These are phyloP conservation scores for Jacaranda copaia DNA, from an alignment of 257 asterid species.

Conservation along the genomic window DNA sequence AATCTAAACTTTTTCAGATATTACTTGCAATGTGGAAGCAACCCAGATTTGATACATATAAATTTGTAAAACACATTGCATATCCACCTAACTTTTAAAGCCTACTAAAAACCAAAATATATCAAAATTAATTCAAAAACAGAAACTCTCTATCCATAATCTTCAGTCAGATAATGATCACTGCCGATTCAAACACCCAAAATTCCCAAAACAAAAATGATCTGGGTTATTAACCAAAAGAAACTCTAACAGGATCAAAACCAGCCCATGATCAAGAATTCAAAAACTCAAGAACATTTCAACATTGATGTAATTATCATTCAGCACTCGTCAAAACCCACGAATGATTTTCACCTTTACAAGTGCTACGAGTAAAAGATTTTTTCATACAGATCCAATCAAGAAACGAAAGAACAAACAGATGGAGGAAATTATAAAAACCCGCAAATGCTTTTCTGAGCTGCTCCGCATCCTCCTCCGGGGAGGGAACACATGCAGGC, in stretches of 20 bases:
- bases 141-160: not conserved
- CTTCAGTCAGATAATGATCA: constrained; percentile 3
- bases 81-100: not conserved
- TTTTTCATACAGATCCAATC: constrained; percentile 25
- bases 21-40: not conserved
- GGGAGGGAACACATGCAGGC: constrained; percentile 74
- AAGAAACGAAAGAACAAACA: not conserved
- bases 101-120: not conserved
- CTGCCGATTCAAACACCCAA: not conserved
- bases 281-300: not conserved
- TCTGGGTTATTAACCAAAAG: not conserved
- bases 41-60: not conserved
- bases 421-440: constrained; percentile 15
- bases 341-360: not conserved
- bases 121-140: not conserved
- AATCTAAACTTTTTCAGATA: not conserved
- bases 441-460: constrained; percentile 86
- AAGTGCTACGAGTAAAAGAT: no score
- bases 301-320: not conserved
- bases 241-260: not conserved
- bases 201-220: not conserved
- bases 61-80: not conserved
- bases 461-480: constrained; percentile 70
- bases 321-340: not conserved
- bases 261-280: not conserved